These are phyloP conservation scores for Polytolypa hystricis DNA, from an alignment of 2,329 filamentous ascomycete species.

Conservation along the genomic window DNA sequence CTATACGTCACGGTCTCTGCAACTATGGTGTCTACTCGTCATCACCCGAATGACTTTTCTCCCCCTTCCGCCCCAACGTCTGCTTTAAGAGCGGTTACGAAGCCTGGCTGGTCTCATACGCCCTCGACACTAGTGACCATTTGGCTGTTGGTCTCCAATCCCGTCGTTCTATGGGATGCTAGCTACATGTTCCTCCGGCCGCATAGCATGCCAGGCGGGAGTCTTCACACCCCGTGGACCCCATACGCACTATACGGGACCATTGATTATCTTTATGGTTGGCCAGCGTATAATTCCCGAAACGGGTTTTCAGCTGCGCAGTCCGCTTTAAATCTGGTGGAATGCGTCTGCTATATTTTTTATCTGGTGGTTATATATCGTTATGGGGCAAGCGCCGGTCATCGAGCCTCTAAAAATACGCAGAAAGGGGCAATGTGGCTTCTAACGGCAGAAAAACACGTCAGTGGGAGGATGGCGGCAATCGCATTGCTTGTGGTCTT, in stretches of 20 bases:
- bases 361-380: constrained; percentile 48
- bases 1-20: not conserved
- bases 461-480: constrained; percentile 43
- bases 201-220: constrained; percentile 68
- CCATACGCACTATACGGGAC: constrained; percentile 73
- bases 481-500: constrained; percentile 49
- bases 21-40: constrained; percentile 46
- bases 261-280: constrained; percentile 74
- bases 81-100: constrained; percentile 12
- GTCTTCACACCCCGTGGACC: constrained; percentile 57
- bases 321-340: constrained; percentile 55
- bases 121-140: constrained; percentile 49
- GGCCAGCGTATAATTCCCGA: constrained; percentile 53
- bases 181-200: constrained; percentile 70
- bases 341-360: constrained; percentile 53
- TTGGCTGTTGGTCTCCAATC: constrained; percentile 66
- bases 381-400: constrained; percentile 22
- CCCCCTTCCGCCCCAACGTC: constrained; percentile 20
- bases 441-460: constrained; percentile 30
- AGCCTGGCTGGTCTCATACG: constrained; percentile 43
- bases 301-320: constrained; percentile 74
- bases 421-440: constrained; percentile 4
- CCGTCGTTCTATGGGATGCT: constrained; percentile 72
- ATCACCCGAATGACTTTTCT: constrained; percentile 42
- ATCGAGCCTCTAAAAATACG: constrained; percentile 13